Conservation (phyloP, 495 filamentous ascomycete species). For the Aspergillus saccharolyticus region DNA sequence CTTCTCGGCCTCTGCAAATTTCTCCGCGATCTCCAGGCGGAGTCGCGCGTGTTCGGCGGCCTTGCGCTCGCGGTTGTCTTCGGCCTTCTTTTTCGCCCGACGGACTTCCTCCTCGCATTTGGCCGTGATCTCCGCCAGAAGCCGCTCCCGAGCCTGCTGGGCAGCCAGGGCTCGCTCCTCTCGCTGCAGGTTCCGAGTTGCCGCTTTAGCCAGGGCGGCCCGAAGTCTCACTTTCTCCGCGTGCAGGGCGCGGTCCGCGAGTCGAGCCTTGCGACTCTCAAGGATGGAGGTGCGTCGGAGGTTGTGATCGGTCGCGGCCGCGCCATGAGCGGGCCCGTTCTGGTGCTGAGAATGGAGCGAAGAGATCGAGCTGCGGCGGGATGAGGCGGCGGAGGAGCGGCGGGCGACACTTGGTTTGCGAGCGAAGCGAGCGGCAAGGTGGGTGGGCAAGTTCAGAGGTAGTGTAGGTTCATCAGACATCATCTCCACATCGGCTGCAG, state of each 20-base stretch:
- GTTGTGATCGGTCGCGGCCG: constrained; percentile 73
- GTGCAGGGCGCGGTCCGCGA: constrained; percentile 90
- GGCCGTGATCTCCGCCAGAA: constrained; percentile 88
- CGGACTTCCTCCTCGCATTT: constrained; percentile 93
- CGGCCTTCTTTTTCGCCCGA: constrained; percentile 86
- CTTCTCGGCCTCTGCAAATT: constrained; percentile 80
- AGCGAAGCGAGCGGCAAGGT: constrained; percentile 83
- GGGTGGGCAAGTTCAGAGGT: constrained; percentile 63
- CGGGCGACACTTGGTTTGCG: constrained; percentile 63
- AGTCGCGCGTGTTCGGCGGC: constrained; percentile 77
- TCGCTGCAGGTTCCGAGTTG: constrained; percentile 55
- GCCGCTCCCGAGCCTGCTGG: constrained; percentile 82
- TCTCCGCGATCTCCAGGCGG: constrained; percentile 77
- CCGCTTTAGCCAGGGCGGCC: constrained; percentile 78
- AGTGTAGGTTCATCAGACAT: constrained; percentile 38
- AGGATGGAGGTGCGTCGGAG: constrained; percentile 87
- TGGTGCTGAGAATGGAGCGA: constrained; percentile 75
- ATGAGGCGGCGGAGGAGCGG: constrained; percentile 79
- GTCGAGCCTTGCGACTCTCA: constrained; percentile 84
- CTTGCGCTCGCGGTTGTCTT: constrained; percentile 85
- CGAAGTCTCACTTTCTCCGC: constrained; percentile 94
- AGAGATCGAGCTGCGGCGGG: constrained; percentile 83
- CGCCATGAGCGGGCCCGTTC: constrained; percentile 55
- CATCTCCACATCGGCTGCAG: constrained; percentile 41
- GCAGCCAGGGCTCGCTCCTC: constrained; percentile 89